Base-by-base conservation (phyloP, 306 rosid genomes). In the Ormosia semicastrata region DNA sequence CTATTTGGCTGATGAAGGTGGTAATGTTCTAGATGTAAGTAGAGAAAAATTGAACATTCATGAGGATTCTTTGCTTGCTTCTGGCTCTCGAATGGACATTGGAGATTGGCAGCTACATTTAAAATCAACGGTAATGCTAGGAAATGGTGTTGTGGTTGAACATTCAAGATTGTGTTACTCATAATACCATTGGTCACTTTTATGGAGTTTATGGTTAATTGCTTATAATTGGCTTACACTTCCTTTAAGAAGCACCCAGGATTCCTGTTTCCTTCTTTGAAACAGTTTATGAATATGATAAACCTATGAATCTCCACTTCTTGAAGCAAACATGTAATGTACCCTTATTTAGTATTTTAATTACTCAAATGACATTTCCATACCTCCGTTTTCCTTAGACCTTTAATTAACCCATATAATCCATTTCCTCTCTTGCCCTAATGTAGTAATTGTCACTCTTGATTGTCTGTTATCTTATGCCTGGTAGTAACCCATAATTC, bases 71-170 rank as follows among this genome's bases (percentile, higher is more conserved):
- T 87, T 89, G 67, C 91, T 95, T 36, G 87, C 96, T 34, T 91
- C 92, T 50, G 97, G 99, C 83, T 89, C 97, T 66, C 92, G 89
- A 83, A 44, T 29, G 18, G 99, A 93, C 52, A 65, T 93, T 86
- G 99, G 98, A 87, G 86, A 72, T 87, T 95, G 99, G 99, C 92
- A 95, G 90, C 91, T 95, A 52, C 97, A 95, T 88, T 77, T 95
- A 58, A 93, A 93, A 84, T 92, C 99, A 79, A 89, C 1, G 97
- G 99, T 93, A 92, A 87, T 71, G 54, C 78, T 73, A 18, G 64
- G 32, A 83, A 60, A 67, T 69, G 11, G 12, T 64, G 62, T 75
- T 17, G 59, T 76, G 40, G 63, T 76, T 40, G n/a, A 78, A 60
- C 56, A 53, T 72, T 80, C 52, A 54, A 74, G 32, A 47, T 77